Evolutionary conservation across 257 asterid genomes (phyloP), one percentile per base, ranked within the genome.

Genomic region (Ajuga chamaepitys): DNA sequence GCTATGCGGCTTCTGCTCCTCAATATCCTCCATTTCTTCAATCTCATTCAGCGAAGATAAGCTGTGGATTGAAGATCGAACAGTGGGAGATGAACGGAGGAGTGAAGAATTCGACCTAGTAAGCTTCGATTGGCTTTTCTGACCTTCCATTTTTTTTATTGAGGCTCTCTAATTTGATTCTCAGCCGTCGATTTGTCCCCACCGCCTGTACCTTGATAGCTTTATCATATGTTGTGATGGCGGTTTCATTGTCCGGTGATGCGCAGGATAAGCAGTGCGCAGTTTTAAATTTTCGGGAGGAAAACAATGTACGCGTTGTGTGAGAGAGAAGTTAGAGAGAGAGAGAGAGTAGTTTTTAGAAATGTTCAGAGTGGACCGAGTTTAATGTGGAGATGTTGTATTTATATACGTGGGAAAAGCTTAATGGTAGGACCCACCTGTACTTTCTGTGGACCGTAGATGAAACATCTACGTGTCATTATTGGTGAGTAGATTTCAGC

Each of bases 1-100:
- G 66, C 71, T 76, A 16, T 94, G 99, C 3, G 84, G 96, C 87
- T 94, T 94, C 78, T 90, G 99, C 61, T 94, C 99, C 76, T 94
- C 99, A 45, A 90, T 74, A 75, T 94, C 92, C 11, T 68, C 75
- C 1, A 63, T 68, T 7, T 80, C 86, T 0, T 76, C 60, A 52
- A 85, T 84, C 85, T 87, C 95, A 74, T 67, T 80, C 68, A 85
- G 83, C 22, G 97, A 92, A 25, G 95, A 78, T 35, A 87, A 77
- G 77, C 96, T 89, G 3, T 89, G 95, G 55, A 90, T 87, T 21
- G 98, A 85, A 0, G 97, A 87, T 66, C 91, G 83, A 51, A 86
- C 53, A 48, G 97, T 89, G 28, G 90, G 92, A 5, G 97, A 89
- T 1, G 96, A 86, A 20, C 99, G 91, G 85, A 90, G 97, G 76